Percentiles rank a stretch among this genome's conserved stretches.
Evolutionary conservation across 2,329 filamentous ascomycete genomes (phyloP).

Genomic region (Phaeosphaeria sp.): DNA sequence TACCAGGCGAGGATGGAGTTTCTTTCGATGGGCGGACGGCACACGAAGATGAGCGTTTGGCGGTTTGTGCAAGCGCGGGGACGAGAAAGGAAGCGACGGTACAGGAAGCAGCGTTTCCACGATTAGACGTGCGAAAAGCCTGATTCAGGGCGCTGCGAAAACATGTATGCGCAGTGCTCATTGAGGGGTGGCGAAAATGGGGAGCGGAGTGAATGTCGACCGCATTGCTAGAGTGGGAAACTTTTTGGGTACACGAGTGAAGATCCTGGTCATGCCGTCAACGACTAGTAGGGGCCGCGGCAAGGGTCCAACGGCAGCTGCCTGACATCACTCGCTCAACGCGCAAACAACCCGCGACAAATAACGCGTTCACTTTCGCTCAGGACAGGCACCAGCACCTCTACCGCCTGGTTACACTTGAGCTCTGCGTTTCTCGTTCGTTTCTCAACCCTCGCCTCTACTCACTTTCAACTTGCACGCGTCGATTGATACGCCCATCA

Average conservation of each 20-base stretch:
- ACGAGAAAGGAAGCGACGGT: conserved; percentile 44
- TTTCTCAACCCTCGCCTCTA: background rate
- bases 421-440: background rate
- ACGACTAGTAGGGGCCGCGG: conserved; percentile 7
- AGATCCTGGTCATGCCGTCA: conserved; percentile 9
- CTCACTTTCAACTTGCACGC: conserved; percentile 7
- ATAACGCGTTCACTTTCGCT: background rate
- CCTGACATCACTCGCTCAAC: conserved; percentile 17
- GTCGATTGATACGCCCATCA: background rate
- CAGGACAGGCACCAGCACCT: conserved; percentile 3
- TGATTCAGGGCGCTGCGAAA: conserved; percentile 45
- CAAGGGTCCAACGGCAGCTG: conserved; percentile 11
- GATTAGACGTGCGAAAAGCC: conserved; percentile 39
- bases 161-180: conserved; percentile 47
- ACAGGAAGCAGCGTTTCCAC: conserved; percentile 25
- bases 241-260: conserved; percentile 19
- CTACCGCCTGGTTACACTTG: background rate
- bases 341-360: conserved; percentile 16
- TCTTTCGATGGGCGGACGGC: conserved; percentile 20
- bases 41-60: conserved; percentile 36
- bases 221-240: conserved; percentile 20
- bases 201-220: conserved; percentile 19
- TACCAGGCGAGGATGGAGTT: conserved; percentile 3
- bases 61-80: conserved; percentile 33
- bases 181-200: conserved; percentile 32